Evolutionary conservation across 148 eudicot genomes (phyloP).

Genomic region (Fallopia convolvulus): DNA sequence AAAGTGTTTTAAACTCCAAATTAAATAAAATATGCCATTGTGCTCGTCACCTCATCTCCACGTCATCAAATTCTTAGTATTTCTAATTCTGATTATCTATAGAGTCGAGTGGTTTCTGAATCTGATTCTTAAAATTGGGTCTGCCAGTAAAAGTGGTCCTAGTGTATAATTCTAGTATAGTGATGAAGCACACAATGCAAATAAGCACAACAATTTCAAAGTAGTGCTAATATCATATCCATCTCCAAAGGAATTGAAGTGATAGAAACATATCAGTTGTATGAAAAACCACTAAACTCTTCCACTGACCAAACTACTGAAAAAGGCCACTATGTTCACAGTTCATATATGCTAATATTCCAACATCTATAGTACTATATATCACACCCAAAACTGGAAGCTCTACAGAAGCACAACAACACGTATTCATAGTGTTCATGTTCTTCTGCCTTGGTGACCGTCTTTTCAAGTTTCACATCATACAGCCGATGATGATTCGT

Average conservation of each 20-base stretch:
- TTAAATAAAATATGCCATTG: neutral
- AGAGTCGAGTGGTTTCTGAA: too few relatives aligned
- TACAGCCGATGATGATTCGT: neutral
- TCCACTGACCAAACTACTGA: neutral
- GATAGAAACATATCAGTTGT: neutral
- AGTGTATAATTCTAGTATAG: too few relatives aligned
- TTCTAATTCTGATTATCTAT: too few relatives aligned
- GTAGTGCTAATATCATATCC: neutral
- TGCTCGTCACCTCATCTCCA: neutral
- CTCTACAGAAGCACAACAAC: neutral
- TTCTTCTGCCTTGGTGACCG: neutral
- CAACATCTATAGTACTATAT: neutral
- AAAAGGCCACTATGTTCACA: neutral
- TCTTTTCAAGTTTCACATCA: neutral
- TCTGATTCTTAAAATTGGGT: too few relatives aligned
- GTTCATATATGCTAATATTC: neutral
- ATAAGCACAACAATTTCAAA: neutral
- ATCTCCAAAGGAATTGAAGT: too few relatives aligned
- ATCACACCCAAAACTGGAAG: constrained; percentile 1
- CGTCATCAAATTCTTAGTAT: neutral
- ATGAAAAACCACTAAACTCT: neutral
- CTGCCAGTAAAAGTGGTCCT: too few relatives aligned
- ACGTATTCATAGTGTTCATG: neutral
- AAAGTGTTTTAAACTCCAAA: neutral
- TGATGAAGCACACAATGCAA: too few relatives aligned